These are phyloP conservation scores for Ogataea trehalophila DNA, from an alignment of 805 yeast species.

Conservation along the genomic window DNA sequence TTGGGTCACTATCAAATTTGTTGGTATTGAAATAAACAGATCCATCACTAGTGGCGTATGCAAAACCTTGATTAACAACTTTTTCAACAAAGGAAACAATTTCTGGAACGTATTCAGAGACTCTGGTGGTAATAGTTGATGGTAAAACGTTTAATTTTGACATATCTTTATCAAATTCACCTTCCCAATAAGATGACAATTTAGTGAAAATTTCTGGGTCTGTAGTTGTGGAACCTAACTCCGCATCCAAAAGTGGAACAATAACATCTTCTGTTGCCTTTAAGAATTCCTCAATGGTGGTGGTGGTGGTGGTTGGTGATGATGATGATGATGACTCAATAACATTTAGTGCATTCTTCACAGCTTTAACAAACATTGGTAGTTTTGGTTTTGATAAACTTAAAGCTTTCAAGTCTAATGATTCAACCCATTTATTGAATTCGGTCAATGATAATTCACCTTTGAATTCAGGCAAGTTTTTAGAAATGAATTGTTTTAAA, in stretches of 20 bases:
- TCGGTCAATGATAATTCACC: conserved; percentile 23
- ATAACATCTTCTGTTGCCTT: conserved; percentile 64
- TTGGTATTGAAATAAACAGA: conserved; percentile 94
- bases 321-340: conserved; percentile 26
- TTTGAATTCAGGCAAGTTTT: conserved; percentile 47
- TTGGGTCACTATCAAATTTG: conserved; percentile 63
- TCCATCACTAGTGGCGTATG: conserved; percentile 78
- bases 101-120: conserved; percentile 92
- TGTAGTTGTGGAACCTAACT: conserved; percentile 68
- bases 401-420: conserved; percentile 45
- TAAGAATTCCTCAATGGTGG: conserved; percentile 37
- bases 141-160: conserved; percentile 74
- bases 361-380: conserved; percentile 76
- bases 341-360: conserved; percentile 45
- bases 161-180: conserved; percentile 83
- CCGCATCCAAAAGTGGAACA: conserved; percentile 65
- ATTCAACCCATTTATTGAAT: conserved; percentile 47
- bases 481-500: conserved; percentile 44
- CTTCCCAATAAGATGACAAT: conserved; percentile 88
- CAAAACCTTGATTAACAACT: conserved; percentile 78
- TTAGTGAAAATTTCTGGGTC: conserved; percentile 81
- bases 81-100: conserved; percentile 72
- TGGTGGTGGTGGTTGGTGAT: too few species aligned
- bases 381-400: conserved; percentile 70
- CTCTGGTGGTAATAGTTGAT: conserved; percentile 85